A percentile compares a stretch with the other conserved stretches of the same genome.
Conservation (phyloP, 257 asterid species). For the Nicotiana tomentosiformis region DNA sequence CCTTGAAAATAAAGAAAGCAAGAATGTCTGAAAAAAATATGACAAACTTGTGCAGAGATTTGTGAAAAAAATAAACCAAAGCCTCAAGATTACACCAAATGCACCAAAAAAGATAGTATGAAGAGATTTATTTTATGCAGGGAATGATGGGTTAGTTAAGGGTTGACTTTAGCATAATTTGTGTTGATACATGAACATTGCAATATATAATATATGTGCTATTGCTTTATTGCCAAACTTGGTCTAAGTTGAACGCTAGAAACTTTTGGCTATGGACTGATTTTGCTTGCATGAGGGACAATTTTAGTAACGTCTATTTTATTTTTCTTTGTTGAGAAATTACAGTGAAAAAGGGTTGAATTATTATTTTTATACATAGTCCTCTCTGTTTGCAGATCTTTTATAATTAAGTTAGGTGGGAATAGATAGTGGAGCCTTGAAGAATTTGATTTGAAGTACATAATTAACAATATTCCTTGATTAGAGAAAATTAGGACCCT, state of each 20-base stretch:
- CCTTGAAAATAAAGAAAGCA: neutral
- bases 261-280: neutral
- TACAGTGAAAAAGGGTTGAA: too few species aligned
- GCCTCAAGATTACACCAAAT: conserved; percentile 11
- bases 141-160: conserved; percentile 14
- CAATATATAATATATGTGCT: conserved; percentile 19
- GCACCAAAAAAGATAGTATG: conserved; percentile 14
- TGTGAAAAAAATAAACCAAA: too few species aligned
- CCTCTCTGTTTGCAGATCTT: too few species aligned
- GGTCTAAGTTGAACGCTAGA: conserved; percentile 12
- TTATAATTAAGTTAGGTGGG: neutral
- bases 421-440: neutral
- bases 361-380: too few species aligned
- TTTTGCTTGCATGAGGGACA: conserved; percentile 21
- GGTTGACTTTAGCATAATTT: conserved; percentile 43
- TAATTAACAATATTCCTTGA: neutral
- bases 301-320: conserved; percentile 1
- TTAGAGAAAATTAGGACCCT: neutral
- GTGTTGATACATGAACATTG: conserved; percentile 16
- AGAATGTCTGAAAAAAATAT: neutral
- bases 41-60: too few species aligned
- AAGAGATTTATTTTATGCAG: conserved; percentile 23
- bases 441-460: neutral
- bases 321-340: neutral
- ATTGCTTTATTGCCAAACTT: conserved; percentile 55